Percentiles rank a stretch among this genome's conserved stretches.
Evolutionary conservation across 1,284 basidiomycete genomes (phyloP).

Genomic region (Tetrapyrgos nigripes): DNA sequence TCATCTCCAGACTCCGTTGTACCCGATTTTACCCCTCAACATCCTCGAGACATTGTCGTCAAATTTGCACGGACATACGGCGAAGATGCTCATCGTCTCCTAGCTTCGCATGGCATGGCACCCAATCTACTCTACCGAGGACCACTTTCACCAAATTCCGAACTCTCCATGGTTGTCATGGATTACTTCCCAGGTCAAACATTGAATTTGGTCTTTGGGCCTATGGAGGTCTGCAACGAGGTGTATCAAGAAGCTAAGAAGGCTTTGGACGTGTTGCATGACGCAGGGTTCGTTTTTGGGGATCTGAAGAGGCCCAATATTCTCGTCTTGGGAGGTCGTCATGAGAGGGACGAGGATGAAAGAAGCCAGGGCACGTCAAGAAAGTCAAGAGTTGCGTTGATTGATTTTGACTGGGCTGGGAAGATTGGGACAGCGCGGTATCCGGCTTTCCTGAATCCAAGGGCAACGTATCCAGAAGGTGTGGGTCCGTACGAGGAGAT

Average conservation of each 20-base stretch:
- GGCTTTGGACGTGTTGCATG: neutral
- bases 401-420: constrained; percentile 21
- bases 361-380: neutral
- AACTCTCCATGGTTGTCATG: constrained; percentile 15
- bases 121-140: constrained; percentile 18
- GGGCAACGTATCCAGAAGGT: neutral
- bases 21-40: too few species aligned
- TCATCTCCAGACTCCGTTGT: too few species aligned
- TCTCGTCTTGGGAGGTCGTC: constrained; percentile 8
- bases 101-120: constrained; percentile 15
- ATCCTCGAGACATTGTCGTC: constrained; percentile 13
- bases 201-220: neutral
- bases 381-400: constrained; percentile 2
- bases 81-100: constrained; percentile 11
- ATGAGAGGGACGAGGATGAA: too few species aligned
- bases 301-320: constrained; percentile 16
- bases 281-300: constrained; percentile 1
- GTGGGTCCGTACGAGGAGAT: neutral
- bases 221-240: neutral
- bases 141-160: neutral
- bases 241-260: neutral
- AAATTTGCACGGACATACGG: constrained; percentile 21
- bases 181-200: constrained; percentile 12
- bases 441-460: constrained; percentile 1
- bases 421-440: constrained; percentile 11